Evolutionary conservation across 2,329 filamentous ascomycete species (phyloP).

Genomic region (Alternaria conjuncta): DNA sequence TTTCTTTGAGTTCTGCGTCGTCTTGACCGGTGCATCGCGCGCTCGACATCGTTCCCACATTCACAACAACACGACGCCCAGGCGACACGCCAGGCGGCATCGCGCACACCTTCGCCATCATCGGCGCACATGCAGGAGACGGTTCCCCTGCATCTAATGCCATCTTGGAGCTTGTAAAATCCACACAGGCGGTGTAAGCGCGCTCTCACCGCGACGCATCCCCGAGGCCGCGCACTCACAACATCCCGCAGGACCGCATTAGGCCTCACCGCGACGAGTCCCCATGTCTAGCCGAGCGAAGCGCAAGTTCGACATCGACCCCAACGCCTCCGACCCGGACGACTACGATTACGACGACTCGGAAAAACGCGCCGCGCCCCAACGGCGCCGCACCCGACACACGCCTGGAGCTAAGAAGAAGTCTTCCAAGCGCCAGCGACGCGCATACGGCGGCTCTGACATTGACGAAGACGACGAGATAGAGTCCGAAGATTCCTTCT

Average conservation of each 20-base stretch:
- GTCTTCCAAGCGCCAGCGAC: slow-evolving; percentile 43
- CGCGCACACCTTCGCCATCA: slow-evolving; percentile 20
- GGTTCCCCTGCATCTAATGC: slow-evolving; percentile 33
- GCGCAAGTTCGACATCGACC: slow-evolving; percentile 50
- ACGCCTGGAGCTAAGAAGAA: slow-evolving; percentile 39
- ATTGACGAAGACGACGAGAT: slow-evolving; percentile 57
- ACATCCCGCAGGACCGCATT: slow-evolving; percentile 23
- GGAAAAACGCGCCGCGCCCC: slow-evolving; percentile 36
- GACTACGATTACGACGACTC: slow-evolving; percentile 48
- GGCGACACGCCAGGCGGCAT: slow-evolving; percentile 24
- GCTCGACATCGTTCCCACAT: slow-evolving; percentile 16
- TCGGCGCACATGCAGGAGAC: slow-evolving; percentile 30
- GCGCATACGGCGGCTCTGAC: slow-evolving; percentile 43
- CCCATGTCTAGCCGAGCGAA: slow-evolving; percentile 49
- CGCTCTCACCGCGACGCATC: slow-evolving; percentile 15
- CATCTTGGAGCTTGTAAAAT: slow-evolving; percentile 14
- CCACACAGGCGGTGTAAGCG: slow-evolving; percentile 34
- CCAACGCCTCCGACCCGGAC: slow-evolving; percentile 49
- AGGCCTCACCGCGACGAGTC: slow-evolving; percentile 30
- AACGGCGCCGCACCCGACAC: slow-evolving; percentile 37
- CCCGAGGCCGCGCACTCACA: slow-evolving; percentile 24
- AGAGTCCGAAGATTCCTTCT: slow-evolving; percentile 53
- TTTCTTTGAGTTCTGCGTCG: slow-evolving; percentile 2
- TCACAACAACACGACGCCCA: slow-evolving; percentile 31
- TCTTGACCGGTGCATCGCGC: slow-evolving; percentile 24